phyloP scores from a whole-genome alignment of 208 protist genomes.

The Acanthamoeba quina region DNA sequence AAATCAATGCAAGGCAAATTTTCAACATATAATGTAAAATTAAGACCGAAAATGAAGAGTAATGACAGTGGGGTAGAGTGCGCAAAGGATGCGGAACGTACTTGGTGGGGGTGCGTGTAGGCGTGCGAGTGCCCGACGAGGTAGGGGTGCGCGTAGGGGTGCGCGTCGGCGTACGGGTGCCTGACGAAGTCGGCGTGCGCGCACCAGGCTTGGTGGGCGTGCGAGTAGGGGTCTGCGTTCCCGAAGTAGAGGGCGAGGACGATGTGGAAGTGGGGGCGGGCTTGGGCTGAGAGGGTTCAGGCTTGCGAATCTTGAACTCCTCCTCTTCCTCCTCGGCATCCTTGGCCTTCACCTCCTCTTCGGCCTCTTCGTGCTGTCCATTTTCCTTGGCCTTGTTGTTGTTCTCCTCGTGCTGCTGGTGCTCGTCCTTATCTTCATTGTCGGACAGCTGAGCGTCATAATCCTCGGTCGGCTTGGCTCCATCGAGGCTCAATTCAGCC shows the following conservation, averaged over 20 bases:
- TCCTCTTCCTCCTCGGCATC: background rate
- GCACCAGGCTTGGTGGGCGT: background rate
- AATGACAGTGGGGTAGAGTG: background rate
- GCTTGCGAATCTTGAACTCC: slow-evolving; percentile 46
- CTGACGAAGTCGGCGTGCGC: background rate
- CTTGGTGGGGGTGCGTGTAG: background rate
- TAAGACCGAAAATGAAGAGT: background rate
- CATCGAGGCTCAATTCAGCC: background rate
- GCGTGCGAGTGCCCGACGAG: background rate
- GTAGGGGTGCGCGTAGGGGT: background rate
- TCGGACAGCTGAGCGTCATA: slow-evolving; percentile 4
- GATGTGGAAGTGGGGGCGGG: background rate
- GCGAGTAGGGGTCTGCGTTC: background rate
- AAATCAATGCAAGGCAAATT: background rate
- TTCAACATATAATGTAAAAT: too few species aligned
- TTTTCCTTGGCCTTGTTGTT: slow-evolving; percentile 28
- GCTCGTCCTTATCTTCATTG: slow-evolving; percentile 15
- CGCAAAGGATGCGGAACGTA: background rate
- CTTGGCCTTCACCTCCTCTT: background rate
- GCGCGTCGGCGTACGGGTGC: background rate
- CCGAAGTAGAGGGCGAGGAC: background rate
- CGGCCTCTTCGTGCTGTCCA: background rate
- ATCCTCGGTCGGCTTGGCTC: background rate
- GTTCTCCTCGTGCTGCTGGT: background rate
- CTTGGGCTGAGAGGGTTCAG: background rate